phyloP scores from a whole-genome alignment of 257 asterid species.

The Lithospermum erythrorhizon region DNA sequence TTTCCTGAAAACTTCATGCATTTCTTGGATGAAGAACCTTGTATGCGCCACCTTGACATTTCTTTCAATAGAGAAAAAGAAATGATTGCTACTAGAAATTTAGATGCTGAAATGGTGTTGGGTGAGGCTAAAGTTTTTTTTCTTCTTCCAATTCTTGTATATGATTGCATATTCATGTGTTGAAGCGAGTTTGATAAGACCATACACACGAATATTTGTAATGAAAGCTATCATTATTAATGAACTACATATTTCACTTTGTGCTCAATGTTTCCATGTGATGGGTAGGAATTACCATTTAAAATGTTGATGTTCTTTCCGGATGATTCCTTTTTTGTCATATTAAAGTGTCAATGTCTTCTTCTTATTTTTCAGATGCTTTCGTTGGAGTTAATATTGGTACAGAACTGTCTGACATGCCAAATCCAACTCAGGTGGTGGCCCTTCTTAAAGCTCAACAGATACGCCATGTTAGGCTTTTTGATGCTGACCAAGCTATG shows the following conservation, averaged over 20 bases:
- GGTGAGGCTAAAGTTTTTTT: neutral
- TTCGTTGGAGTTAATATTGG: conserved; percentile 80
- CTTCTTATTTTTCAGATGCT: conserved; percentile 30
- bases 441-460: conserved; percentile 84
- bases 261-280: neutral
- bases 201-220: no score
- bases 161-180: neutral
- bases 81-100: neutral
- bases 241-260: neutral
- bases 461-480: conserved; percentile 62
- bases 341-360: neutral
- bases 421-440: conserved; percentile 67
- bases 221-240: neutral
- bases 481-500: conserved; percentile 59
- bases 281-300: neutral
- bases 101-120: neutral
- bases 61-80: neutral
- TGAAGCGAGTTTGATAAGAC: neutral
- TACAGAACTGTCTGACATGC: conserved; percentile 77
- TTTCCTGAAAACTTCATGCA: neutral
- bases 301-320: no score
- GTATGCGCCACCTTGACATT: neutral
- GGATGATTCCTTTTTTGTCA: neutral
- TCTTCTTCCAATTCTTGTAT: neutral
- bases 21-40: no score